Base-by-base conservation (phyloP, 768 basidiomycete species). In the Podaxis sp. region DNA sequence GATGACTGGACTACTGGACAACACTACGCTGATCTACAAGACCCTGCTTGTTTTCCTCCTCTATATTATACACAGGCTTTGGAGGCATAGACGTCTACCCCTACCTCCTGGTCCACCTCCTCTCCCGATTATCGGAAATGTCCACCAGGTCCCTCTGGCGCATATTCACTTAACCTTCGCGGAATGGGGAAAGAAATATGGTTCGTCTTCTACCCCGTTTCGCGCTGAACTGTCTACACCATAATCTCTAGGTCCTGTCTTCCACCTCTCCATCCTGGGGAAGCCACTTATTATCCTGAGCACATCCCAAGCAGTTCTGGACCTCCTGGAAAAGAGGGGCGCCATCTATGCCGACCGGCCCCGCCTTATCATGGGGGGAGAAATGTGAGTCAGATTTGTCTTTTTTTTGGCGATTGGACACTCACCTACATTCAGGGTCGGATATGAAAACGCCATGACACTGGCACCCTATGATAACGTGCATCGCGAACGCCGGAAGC, bases 331-430 rank as follows among this genome's bases (percentile, higher is more conserved):
- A 20, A 76, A 72, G 65, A 64, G 69, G 52, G 70, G 73, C 2
- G 64, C 68, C 7, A 72, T 73, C 20, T 75, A 74, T 56, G 74
- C 75, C 0, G 70, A 72, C 36, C 69, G 75, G 8, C 74, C 75
- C 0, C 66, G 73, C 3, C 70, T 64, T n/a, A 71, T 75, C 22
- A 67, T 75, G 53, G 74, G 72, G 6, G 67, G 70, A 5, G 75
- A 75, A 57, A 72, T 77, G 60, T 62, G 44, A 46, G 41, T n/a
- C 28, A 11, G 17, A 37, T 12, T 24, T 33, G 22, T n/a, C 13
- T n/a, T 20, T 15, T 11, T 44, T 38, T 10, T 24, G 26, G 10
- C 13, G 15, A 13, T 26, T 11, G 26, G 17, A 13, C 24, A 33
- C n/a, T 20, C 50, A 41, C 17, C 49, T 40, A 20, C 4, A 4